These are phyloP conservation scores for Trichosporon sp. DNA, from an alignment of 1,284 basidiomycete species.

Conservation along the genomic window DNA sequence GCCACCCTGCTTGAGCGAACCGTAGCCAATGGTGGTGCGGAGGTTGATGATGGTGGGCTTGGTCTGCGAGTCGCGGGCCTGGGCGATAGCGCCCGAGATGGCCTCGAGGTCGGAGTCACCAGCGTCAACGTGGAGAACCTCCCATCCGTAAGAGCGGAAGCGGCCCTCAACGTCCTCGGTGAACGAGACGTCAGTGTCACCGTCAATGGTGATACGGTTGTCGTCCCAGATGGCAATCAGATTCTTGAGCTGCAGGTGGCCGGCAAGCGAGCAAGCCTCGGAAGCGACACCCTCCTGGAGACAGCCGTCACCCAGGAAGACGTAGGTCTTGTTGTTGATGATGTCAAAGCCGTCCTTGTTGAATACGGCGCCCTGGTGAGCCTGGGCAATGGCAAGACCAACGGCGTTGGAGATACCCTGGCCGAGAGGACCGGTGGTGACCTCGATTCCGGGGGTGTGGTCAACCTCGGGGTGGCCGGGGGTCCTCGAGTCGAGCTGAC, in stretches of 20 bases:
- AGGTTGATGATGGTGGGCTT: slow-evolving; percentile 84
- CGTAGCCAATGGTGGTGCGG: slow-evolving; percentile 87
- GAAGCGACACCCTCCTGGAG: slow-evolving; percentile 90
- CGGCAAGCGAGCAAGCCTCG: slow-evolving; percentile 86
- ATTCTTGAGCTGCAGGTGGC: slow-evolving; percentile 85
- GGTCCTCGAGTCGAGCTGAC: slow-evolving; percentile 77
- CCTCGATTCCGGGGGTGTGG: slow-evolving; percentile 88
- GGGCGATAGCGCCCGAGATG: slow-evolving; percentile 73
- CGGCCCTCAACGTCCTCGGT: slow-evolving; percentile 87
- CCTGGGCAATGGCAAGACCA: slow-evolving; percentile 87
- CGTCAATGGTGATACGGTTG: slow-evolving; percentile 93
- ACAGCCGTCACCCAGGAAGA: slow-evolving; percentile 92
- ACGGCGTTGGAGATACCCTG: slow-evolving; percentile 88
- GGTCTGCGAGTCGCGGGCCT: slow-evolving; percentile 66
- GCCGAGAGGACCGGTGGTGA: slow-evolving; percentile 92
- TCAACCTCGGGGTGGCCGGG: slow-evolving; percentile 86
- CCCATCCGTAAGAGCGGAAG: slow-evolving; percentile 89
- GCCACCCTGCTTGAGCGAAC: slow-evolving; percentile 84
- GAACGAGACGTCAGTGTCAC: slow-evolving; percentile 84
- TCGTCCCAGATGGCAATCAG: slow-evolving; percentile 87
- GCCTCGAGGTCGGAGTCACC: slow-evolving; percentile 78
- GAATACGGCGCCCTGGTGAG: slow-evolving; percentile 78
- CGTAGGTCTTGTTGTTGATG: slow-evolving; percentile 86
- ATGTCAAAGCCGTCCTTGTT: slow-evolving; percentile 81
- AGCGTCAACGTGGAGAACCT: slow-evolving; percentile 75